Evolutionary conservation across 2,329 filamentous ascomycete genomes (phyloP).

Genomic region (Chaetomium sp.): DNA sequence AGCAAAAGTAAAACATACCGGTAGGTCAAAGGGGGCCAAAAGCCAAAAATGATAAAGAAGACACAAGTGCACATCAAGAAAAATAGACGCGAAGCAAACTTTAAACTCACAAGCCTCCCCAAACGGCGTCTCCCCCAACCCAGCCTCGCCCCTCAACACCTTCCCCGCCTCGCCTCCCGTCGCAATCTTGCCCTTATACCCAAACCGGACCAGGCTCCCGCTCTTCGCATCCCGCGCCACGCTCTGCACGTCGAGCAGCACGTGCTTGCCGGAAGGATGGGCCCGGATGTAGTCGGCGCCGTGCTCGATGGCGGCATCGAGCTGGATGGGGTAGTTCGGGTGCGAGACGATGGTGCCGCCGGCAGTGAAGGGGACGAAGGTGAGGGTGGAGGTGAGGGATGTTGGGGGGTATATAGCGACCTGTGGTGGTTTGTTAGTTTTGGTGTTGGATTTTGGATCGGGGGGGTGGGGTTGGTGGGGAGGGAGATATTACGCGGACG

Average conservation of each 20-base stretch:
- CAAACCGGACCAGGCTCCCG: constrained; percentile 29
- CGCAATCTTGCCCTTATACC: constrained; percentile 34
- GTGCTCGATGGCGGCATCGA: constrained; percentile 34
- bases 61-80: background rate
- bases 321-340: constrained; percentile 31
- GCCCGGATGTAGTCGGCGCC: constrained; percentile 37
- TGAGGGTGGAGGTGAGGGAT: constrained; percentile 27
- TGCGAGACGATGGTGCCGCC: constrained; percentile 31
- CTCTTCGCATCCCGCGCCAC: constrained; percentile 29
- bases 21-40: background rate
- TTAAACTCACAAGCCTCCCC: constrained; percentile 32
- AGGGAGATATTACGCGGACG: constrained; percentile 20
- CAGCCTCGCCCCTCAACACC: constrained; percentile 30
- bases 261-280: constrained; percentile 30
- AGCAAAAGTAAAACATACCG: background rate
- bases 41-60: no score
- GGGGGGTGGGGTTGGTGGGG: background rate
- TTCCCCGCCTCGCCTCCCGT: constrained; percentile 26
- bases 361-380: constrained; percentile 26
- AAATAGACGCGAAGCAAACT: constrained; percentile 11
- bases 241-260: constrained; percentile 36
- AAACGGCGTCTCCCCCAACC: constrained; percentile 34
- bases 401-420: constrained; percentile 26
- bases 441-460: background rate
- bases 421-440: constrained; percentile 8